A percentile compares a stretch with the other conserved stretches of the same genome.
These are phyloP conservation scores for Talaromyces rugulosus DNA, from an alignment of 2,329 filamentous ascomycete species.

Conservation along the genomic window DNA sequence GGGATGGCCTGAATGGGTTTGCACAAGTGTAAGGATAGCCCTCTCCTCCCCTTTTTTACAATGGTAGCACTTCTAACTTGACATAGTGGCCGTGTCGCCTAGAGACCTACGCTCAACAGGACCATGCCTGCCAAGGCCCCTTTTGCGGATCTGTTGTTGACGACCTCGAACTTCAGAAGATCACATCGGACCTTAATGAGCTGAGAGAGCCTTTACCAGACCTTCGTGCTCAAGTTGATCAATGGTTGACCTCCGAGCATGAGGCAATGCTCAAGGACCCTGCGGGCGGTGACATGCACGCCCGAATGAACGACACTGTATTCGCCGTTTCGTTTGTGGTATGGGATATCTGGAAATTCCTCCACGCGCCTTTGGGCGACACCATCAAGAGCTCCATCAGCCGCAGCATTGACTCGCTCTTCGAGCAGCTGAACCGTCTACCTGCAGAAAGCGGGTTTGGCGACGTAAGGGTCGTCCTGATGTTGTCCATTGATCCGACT, in stretches of 20 bases:
- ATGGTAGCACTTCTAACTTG: neutral
- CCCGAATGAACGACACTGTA: constrained; percentile 28
- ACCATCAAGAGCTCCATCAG: constrained; percentile 23
- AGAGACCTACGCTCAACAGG: constrained; percentile 30
- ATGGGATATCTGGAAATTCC: constrained; percentile 37
- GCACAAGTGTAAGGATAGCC: constrained; percentile 26
- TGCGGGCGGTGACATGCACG: constrained; percentile 19
- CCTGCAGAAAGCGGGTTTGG: constrained; percentile 24
- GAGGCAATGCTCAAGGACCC: constrained; percentile 17
- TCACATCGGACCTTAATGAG: constrained; percentile 17
- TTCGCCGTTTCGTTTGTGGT: constrained; percentile 35
- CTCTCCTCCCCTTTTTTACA: neutral
- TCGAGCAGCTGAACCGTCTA: constrained; percentile 28
- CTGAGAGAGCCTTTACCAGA: constrained; percentile 28
- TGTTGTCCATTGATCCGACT: constrained; percentile 35
- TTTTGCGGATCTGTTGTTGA: constrained; percentile 30
- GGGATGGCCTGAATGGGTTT: constrained; percentile 35
- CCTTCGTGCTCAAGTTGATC: constrained; percentile 32
- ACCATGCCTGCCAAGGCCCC: constrained; percentile 21
- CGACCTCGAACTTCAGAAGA: constrained; percentile 25
- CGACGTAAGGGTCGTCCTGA: constrained; percentile 34
- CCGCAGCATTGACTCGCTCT: constrained; percentile 29
- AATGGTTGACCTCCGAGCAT: constrained; percentile 32
- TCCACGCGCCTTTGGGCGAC: constrained; percentile 22
- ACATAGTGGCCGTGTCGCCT: constrained; percentile 30